Conservation (phyloP, 441 rosid genomes). For the Populus hybrid region DNA sequence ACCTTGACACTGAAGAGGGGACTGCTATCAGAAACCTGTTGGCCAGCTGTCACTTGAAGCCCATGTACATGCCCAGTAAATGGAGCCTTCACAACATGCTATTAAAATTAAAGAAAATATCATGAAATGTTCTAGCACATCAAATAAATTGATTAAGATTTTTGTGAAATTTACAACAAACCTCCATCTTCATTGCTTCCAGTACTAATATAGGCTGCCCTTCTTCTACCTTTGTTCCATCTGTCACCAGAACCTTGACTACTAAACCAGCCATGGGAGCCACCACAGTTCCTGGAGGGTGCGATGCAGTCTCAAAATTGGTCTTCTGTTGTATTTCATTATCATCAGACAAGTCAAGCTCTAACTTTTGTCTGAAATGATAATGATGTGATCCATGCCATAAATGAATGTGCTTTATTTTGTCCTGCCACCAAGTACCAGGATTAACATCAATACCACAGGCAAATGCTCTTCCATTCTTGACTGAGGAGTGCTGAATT, state of each 20-base stretch:
- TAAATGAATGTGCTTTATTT: slow-evolving; percentile 60
- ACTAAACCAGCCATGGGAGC: slow-evolving; percentile 98
- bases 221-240: slow-evolving; percentile 66
- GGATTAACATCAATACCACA: slow-evolving; percentile 19
- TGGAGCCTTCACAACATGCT: slow-evolving; percentile 93
- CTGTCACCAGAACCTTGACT: slow-evolving; percentile 77
- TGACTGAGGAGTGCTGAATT: slow-evolving; percentile 1
- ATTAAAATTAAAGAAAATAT: slow-evolving; percentile 4
- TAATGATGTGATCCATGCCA: slow-evolving; percentile 69
- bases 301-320: slow-evolving; percentile 46
- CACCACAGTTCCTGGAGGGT: slow-evolving; percentile 66
- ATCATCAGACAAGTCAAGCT: slow-evolving; percentile 50
- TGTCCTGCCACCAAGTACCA: slow-evolving; percentile 46
- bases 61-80: slow-evolving; percentile 60
- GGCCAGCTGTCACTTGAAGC: slow-evolving; percentile 67
- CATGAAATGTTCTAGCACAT: neutral
- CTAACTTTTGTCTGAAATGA: slow-evolving; percentile 63
- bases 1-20: slow-evolving; percentile 79
- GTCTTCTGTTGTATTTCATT: slow-evolving; percentile 55
- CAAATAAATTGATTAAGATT: slow-evolving; percentile 3
- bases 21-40: slow-evolving; percentile 73
- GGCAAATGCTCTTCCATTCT: neutral
- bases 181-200: slow-evolving; percentile 99
- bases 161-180: slow-evolving; percentile 26
- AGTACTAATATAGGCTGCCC: slow-evolving; percentile 82